Base-by-base conservation (phyloP, 2,329 filamentous ascomycete species). In the Botrytis hyacinthi region DNA sequence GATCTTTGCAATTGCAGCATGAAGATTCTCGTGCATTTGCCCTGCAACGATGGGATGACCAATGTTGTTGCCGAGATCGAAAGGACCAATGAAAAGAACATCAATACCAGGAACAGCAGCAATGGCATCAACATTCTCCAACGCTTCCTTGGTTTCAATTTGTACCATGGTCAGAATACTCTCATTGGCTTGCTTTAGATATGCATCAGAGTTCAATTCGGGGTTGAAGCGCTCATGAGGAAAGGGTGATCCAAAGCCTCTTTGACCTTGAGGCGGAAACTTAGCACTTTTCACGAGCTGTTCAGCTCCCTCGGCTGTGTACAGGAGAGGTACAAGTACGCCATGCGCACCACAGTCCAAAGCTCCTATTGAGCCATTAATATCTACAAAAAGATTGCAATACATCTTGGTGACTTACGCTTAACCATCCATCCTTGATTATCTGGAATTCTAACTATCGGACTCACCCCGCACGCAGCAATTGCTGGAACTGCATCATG, bases 121-220 rank as follows among this genome's bases (percentile, higher is more conserved):
- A 80, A 92, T 92, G 66, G 87, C 87, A 48, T 91, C 89, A 1
- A 91, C 86, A 20, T 82, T 82, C 1, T 88, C 86, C 22, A 92
- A 82, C 0, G 89, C 89, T 79, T 91, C 89, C 74, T 84, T 83
- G 0, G 90, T 91, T 82, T 92, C 90, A 70, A 92, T 91, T 80
- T 92, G 90, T 18, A 91, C 88, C 82, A 91, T 90, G 26, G 88
- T 90, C 73, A 92, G 79, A 35, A 92, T 83, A 44, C 85, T 84
- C 14, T 85, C 83, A 78, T 89, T 89, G 65, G 87, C 87, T 71
- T 87, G 84, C 76, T 87, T 84, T 69, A 89, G 84, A 75, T 89
- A 90, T 74, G 88, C 86, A 20, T 86, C 85, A 74, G 86, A 84
- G 18, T 82, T 84, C n/a, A 86, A 83, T 12, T 82, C 79, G 1